phyloP scores from a whole-genome alignment of 2,329 filamentous ascomycete genomes.

The Xylaria sp. region DNA sequence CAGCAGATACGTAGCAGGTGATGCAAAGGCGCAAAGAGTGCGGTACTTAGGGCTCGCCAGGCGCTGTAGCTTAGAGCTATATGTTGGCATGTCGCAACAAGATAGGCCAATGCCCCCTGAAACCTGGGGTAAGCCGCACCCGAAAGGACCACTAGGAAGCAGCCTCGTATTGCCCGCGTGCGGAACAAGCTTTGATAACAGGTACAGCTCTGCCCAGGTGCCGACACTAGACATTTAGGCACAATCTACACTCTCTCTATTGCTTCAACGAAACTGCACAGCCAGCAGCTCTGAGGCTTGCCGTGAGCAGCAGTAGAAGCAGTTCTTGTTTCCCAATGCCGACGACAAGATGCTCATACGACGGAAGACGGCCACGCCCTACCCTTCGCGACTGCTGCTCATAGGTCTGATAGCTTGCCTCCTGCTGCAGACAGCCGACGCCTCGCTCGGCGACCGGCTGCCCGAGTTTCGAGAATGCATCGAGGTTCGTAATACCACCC shows the following conservation, averaged over 20 bases:
- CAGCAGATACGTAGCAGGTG: neutral
- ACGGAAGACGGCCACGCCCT: conserved; percentile 26
- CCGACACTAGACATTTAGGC: neutral
- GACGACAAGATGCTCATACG: conserved; percentile 34
- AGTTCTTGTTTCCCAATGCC: conserved; percentile 9
- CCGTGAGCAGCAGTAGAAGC: conserved; percentile 15
- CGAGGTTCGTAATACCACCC: conserved; percentile 60
- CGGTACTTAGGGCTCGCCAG: neutral
- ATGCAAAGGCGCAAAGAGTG: neutral
- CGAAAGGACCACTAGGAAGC: neutral
- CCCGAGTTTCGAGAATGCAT: conserved; percentile 90
- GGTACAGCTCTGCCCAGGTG: too few relatives aligned
- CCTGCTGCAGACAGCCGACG: conserved; percentile 56
- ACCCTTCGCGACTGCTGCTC: conserved; percentile 34
- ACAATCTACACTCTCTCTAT: too few relatives aligned
- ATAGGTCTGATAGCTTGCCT: conserved; percentile 46
- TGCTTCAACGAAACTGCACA: neutral
- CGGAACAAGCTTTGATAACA: too few relatives aligned
- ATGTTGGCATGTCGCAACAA: neutral
- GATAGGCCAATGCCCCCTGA: neutral
- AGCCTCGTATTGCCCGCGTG: neutral
- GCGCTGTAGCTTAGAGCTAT: neutral
- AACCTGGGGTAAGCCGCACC: neutral
- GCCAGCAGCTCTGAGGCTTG: conserved; percentile 10
- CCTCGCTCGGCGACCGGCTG: conserved; percentile 82